phyloP scores from a whole-genome alignment of 768 basidiomycete species.

The Pleurotus giganteus region DNA sequence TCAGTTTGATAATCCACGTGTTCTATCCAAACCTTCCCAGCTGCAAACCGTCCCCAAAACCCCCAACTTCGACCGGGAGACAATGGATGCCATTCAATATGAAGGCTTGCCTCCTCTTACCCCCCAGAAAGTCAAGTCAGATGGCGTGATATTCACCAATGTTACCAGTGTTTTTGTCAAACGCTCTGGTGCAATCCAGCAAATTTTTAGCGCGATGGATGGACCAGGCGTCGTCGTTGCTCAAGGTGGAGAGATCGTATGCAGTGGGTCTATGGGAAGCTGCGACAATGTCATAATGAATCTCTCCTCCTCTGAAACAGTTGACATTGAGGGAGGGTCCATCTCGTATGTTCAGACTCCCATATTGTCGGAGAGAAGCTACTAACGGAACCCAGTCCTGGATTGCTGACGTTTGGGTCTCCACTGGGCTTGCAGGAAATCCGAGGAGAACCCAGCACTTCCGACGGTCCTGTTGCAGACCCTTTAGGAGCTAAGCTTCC shows the following conservation, averaged over 20 bases:
- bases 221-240: slow-evolving; percentile 44
- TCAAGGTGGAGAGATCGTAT: slow-evolving; percentile 50
- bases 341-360: slow-evolving; percentile 49
- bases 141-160: slow-evolving; percentile 60
- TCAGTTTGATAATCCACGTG: slow-evolving; percentile 50
- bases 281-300: slow-evolving; percentile 21
- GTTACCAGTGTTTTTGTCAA: slow-evolving; percentile 50
- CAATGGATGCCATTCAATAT: slow-evolving; percentile 48
- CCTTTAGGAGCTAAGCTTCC: slow-evolving; percentile 40
- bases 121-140: slow-evolving; percentile 33
- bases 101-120: slow-evolving; percentile 67
- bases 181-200: slow-evolving; percentile 26
- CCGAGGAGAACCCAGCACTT: slow-evolving; percentile 50
- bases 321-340: slow-evolving; percentile 68
- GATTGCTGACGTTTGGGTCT: slow-evolving; percentile 62
- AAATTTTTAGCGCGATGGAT: slow-evolving; percentile 24
- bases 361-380: slow-evolving; percentile 18
- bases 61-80: slow-evolving; percentile 62
- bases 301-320: slow-evolving; percentile 24
- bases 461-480: slow-evolving; percentile 56
- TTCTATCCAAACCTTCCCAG: slow-evolving; percentile 46
- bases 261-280: slow-evolving; percentile 37
- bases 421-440: slow-evolving; percentile 68
- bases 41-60: slow-evolving; percentile 54
- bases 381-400: slow-evolving; percentile 40